These are phyloP conservation scores for Darksidea phi DNA, from an alignment of 495 filamentous ascomycete genomes.

Conservation along the genomic window DNA sequence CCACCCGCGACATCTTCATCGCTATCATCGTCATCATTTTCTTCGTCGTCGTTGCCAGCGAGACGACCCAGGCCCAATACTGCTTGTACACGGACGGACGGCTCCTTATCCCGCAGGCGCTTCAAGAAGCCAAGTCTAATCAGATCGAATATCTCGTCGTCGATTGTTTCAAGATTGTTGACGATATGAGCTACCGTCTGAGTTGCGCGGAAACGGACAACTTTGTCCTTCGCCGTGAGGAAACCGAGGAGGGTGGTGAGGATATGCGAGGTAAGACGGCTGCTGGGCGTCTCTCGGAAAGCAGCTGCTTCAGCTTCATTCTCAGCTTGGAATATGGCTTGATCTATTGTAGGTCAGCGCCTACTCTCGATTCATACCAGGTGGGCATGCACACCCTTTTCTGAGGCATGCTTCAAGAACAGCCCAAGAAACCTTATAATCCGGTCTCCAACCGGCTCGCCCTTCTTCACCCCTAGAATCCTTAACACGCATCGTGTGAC, in stretches of 20 bases:
- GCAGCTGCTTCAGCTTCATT: conserved; percentile 54
- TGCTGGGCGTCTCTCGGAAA: conserved; percentile 76
- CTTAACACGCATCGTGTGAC: conserved; percentile 77
- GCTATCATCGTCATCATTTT: conserved; percentile 53
- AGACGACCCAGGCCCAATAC: conserved; percentile 82
- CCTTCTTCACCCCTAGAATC: conserved; percentile 84
- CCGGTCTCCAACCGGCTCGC: conserved; percentile 83
- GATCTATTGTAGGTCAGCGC: conserved; percentile 43
- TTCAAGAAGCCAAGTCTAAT: conserved; percentile 73
- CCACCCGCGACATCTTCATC: conserved; percentile 55
- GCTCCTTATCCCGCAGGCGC: conserved; percentile 88
- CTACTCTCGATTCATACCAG: not conserved
- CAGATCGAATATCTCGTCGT: conserved; percentile 82
- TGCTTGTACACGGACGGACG: conserved; percentile 89
- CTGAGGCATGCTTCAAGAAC: conserved; percentile 77
- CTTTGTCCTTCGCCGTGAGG: conserved; percentile 81
- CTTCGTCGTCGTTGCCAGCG: conserved; percentile 67
- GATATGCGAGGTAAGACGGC: conserved; percentile 71
- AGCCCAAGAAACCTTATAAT: conserved; percentile 78
- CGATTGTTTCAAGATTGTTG: conserved; percentile 85
- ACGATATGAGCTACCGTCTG: conserved; percentile 85
- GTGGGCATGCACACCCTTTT: conserved; percentile 61
- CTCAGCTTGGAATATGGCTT: conserved; percentile 48
- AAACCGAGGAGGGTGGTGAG: conserved; percentile 67
- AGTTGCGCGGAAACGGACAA: conserved; percentile 82